These are phyloP conservation scores for Epichloe baconii DNA, from an alignment of 2,329 filamentous ascomycete genomes.

Conservation along the genomic window DNA sequence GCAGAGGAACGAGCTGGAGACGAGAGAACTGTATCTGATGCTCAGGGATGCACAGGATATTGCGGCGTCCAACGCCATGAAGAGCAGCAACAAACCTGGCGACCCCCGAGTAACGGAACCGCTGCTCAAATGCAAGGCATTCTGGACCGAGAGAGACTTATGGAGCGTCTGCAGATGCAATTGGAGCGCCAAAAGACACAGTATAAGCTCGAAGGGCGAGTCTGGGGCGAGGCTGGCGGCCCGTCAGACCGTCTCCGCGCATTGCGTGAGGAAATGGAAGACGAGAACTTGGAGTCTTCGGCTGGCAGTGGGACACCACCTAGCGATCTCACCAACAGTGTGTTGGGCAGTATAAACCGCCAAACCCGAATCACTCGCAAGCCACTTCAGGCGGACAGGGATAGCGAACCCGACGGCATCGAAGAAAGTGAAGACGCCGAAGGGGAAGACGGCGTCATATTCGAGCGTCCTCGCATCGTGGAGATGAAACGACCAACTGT, in stretches of 20 bases:
- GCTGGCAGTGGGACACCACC: conserved; percentile 39
- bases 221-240: conserved; percentile 69
- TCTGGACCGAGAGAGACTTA: conserved; percentile 78
- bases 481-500: conserved; percentile 61
- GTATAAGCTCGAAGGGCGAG: conserved; percentile 87
- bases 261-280: conserved; percentile 88
- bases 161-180: conserved; percentile 90
- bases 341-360: conserved; percentile 59
- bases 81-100: conserved; percentile 31
- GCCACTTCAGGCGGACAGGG: conserved; percentile 27
- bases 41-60: conserved; percentile 94
- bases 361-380: conserved; percentile 43
- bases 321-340: conserved; percentile 54
- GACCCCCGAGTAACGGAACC: conserved; percentile 47
- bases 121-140: conserved; percentile 79
- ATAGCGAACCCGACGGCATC: conserved; percentile 23
- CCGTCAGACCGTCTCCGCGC: conserved; percentile 88
- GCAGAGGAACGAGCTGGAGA: conserved; percentile 91
- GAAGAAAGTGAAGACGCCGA: conserved; percentile 40
- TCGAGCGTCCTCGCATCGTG: conserved; percentile 68
- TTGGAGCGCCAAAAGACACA: conserved; percentile 95
- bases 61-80: conserved; percentile 68
- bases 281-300: conserved; percentile 32
- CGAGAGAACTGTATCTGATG: conserved; percentile 94
- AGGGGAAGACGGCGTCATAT: conserved; percentile 46